Evolutionary conservation across 2,329 filamentous ascomycete genomes (phyloP).

Genomic region (Penicillium digitatum): DNA sequence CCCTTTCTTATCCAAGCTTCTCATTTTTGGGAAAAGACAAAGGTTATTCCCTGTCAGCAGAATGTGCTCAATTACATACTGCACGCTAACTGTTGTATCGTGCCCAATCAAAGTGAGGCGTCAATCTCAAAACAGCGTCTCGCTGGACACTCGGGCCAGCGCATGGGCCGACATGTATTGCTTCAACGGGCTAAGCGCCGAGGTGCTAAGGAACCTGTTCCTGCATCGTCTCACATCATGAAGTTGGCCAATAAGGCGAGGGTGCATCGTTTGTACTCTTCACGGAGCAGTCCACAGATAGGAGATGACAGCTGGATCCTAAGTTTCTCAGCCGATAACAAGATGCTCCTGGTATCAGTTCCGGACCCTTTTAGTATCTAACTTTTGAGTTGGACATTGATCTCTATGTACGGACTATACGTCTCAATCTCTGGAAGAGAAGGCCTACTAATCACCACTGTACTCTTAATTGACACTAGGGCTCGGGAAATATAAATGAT

Average conservation of each 20-base stretch:
- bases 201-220: neutral
- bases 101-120: constrained; percentile 10
- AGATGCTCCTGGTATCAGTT: neutral
- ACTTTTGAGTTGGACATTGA: neutral
- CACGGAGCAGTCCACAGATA: neutral
- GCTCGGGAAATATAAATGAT: neutral
- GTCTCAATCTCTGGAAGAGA: neutral
- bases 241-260: constrained; percentile 6
- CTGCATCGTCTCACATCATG: constrained; percentile 7
- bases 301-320: neutral
- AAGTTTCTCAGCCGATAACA: neutral
- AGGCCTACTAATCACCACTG: neutral
- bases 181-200: constrained; percentile 15
- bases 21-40: neutral
- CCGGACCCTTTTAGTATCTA: neutral
- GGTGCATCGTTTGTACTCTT: neutral
- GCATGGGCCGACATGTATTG: constrained; percentile 12
- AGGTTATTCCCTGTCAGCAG: neutral
- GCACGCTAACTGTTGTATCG: constrained; percentile 1
- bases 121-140: constrained; percentile 8
- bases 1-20: constrained; percentile 2
- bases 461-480: neutral
- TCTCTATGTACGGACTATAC: neutral
- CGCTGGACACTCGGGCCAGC: constrained; percentile 14
- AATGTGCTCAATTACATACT: constrained; percentile 9